Base-by-base conservation (phyloP, 73 alveolate species). In the Durusdinium trenchii region DNA sequence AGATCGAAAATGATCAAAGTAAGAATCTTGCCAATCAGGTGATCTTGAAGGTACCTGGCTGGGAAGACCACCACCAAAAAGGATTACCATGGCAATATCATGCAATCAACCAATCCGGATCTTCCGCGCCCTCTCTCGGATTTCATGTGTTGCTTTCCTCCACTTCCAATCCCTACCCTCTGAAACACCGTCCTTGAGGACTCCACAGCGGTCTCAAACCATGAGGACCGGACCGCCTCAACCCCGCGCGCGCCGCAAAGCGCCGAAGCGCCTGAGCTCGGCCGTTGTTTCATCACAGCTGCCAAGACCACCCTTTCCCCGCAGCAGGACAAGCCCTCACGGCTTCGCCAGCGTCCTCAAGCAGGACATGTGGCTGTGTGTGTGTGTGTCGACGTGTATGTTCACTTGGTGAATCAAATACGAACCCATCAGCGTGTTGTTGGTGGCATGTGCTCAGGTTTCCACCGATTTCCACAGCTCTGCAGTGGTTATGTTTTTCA, bases 231-330 rank as follows among this genome's bases (percentile, higher is more conserved):
- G n/a, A n/a, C 85, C 85, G 4, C 30, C 18, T 38, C n/a, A 36
- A n/a, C 85, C 85, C n/a, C 2, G 35, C 35, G 18, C 20, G 43
- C 2, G 7, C 6, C 10, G 86, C 3, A 10, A 36, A 73, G 28
- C 51, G 26, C 10, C 52, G 38, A 0, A 1, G 6, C 52, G 28
- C 57, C 86, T 9, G 36, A 6, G 62, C 62, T 7, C 60, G 57
- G 89, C 89, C 89, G 43, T 78, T 61, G 62, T 78, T 78, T 46
- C 64, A 82, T 69, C 92, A 82, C 69, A 10, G 92, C 92, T 30
- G 92, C 92, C 43, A 82, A 36, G 42, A 82, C 92, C 18, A 82
- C 92, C 48, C 92, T 18, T 69, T 82, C 64, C 7, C 92, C 92
- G 48, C n/a, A 32, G 69, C 92, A 82, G 46, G 71, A 26, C 46